Evolutionary conservation across 2,329 filamentous ascomycete species (phyloP).

Genomic region (Chrysosporium queenslandicum): DNA sequence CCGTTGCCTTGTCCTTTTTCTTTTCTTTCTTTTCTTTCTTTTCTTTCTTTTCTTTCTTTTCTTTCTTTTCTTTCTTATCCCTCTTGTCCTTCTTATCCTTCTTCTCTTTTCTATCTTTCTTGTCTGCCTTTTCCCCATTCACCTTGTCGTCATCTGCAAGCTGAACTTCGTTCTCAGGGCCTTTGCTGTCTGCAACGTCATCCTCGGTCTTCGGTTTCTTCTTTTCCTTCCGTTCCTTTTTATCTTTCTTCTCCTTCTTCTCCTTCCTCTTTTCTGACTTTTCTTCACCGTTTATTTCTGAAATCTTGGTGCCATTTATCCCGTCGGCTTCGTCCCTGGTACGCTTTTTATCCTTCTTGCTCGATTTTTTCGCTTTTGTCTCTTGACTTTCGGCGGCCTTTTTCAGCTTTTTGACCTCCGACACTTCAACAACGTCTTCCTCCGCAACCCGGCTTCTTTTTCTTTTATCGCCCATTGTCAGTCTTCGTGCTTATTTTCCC

Average conservation of each 20-base stretch:
- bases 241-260: no score
- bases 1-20: constrained; percentile 21
- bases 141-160: no score
- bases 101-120: constrained; percentile 18
- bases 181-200: no score
- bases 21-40: constrained; percentile 19
- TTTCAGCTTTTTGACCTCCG: constrained; percentile 16
- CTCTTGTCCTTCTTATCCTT: constrained; percentile 14
- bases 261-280: constrained; percentile 1
- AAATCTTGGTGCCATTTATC: not conserved
- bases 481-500: not conserved
- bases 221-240: no score
- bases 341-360: constrained; percentile 16
- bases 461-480: constrained; percentile 19
- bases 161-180: no score
- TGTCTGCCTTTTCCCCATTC: constrained; percentile 10
- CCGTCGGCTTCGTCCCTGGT: constrained; percentile 11
- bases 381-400: constrained; percentile 11
- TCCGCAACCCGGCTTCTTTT: constrained; percentile 15
- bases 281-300: not conserved
- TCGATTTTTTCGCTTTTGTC: constrained; percentile 14
- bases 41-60: constrained; percentile 20
- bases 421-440: constrained; percentile 13
- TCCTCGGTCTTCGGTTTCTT: no score
- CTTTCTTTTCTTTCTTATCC: constrained; percentile 14